Base-by-base conservation (phyloP, 805 yeast species). In the Tetrapisispora nanseiensis region DNA sequence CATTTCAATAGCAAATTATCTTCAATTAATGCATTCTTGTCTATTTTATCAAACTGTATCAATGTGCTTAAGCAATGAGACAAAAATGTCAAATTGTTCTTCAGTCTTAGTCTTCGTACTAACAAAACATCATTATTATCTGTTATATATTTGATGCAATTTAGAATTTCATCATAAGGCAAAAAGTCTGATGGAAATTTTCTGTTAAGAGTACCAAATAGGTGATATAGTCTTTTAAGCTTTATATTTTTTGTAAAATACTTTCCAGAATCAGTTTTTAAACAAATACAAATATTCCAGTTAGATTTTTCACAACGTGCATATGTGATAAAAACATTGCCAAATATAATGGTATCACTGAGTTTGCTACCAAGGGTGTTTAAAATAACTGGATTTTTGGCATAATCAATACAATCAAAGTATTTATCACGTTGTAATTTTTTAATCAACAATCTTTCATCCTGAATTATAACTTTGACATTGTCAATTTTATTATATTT, bases 401-500 rank as follows among this genome's bases (percentile, higher is more conserved):
- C 67, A 47, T 65, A 75, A 51, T 75, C 80, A 40, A 72, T 51
- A 16, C 72, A 67, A 6, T 63, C 63, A 39, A 71, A 55, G 39
- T 54, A 62, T 27, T 55, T 45, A 6, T 49, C 51, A 10, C 49
- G 46, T 48, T 65, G 69, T 20, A 47, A 24, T 11, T 34, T 34
- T 6, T 23, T 19, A 1, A 40, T 16, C 20, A 75, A 72, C 3
- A 83, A 59, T 24, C 82, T 61, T 0, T 65, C 51, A 47, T 78
- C 78, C 8, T 56, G 46, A 2, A 83, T 45, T 0, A 90, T 60
- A 3, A 61, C 63, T 29, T 61, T 55, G 16, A 85, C 68, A 47
- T 84, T 84, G 2, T 74, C 79, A 0, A 73, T 33, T 37, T 94
- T 67, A 49, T 78, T 79, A 57, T 79, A 86, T 51, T 82, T 79